Conservation (phyloP, 2,329 filamentous ascomycete species). For the Conoideocrella luteorostrata region DNA sequence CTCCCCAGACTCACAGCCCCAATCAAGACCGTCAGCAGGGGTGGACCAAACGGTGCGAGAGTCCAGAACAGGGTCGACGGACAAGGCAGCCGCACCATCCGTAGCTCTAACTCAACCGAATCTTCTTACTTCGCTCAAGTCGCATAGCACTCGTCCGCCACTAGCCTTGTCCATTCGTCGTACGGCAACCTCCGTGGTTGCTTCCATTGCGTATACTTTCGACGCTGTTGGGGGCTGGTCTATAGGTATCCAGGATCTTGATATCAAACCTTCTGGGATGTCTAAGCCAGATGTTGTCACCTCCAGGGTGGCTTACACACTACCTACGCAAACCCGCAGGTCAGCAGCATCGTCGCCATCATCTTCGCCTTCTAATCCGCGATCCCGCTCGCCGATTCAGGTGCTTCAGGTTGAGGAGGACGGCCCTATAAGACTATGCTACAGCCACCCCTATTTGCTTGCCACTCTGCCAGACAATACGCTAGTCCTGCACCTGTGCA, state of each 20-base stretch:
- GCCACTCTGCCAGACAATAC: slow-evolving; percentile 84
- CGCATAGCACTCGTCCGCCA: slow-evolving; percentile 71
- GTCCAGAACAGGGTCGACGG: background rate
- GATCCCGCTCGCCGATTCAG: slow-evolving; percentile 8
- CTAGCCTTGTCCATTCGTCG: slow-evolving; percentile 77
- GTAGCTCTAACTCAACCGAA: slow-evolving; percentile 19
- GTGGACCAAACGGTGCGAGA: background rate
- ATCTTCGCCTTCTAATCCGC: slow-evolving; percentile 9
- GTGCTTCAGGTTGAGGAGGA: slow-evolving; percentile 16
- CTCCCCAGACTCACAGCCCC: background rate
- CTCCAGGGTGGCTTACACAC: slow-evolving; percentile 30
- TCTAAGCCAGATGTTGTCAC: slow-evolving; percentile 23
- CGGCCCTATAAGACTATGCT: slow-evolving; percentile 59
- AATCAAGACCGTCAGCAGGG: background rate
- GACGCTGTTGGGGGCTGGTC: slow-evolving; percentile 77
- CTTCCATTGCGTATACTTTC: slow-evolving; percentile 81
- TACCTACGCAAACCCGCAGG: slow-evolving; percentile 23
- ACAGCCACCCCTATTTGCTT: slow-evolving; percentile 78
- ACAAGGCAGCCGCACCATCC: background rate
- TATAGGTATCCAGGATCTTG: slow-evolving; percentile 84
- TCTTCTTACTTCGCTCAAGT: slow-evolving; percentile 71
- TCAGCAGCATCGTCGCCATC: slow-evolving; percentile 11
- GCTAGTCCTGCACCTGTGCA: slow-evolving; percentile 73
- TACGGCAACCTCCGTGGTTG: slow-evolving; percentile 57
- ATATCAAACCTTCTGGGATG: slow-evolving; percentile 41